Base-by-base conservation (phyloP, 139 green algal genomes). In the Monoraphidium neglectum region DNA sequence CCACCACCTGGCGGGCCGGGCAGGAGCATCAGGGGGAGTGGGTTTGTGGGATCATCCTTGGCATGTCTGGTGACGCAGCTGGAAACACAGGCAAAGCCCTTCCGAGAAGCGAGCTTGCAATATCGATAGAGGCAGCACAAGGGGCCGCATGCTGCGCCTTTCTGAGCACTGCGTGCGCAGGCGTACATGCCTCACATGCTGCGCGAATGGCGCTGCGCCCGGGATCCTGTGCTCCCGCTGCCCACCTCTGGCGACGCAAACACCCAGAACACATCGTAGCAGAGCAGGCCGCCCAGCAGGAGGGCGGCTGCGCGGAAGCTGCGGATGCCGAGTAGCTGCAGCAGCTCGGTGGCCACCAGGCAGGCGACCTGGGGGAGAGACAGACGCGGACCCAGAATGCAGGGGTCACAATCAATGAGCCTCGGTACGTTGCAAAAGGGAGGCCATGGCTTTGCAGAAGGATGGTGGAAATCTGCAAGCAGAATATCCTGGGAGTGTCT, bases 231-330 rank as follows among this genome's bases (percentile, higher is more conserved):
- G n/a, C n/a, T n/a, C n/a, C n/a, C n/a, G n/a, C 70, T 26, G n/a
- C 12, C 23, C 21, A 30, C 18, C 23, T 67, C 21, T 12, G 37
- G 66, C 4, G 81, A 90, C 56, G 81, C 89, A 82, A 96, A 97
- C n/a, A 97, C 92, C 92, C 92, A 96, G 62, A 94, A 93, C 16
- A 97, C 92, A 77, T 99, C 95, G 73, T 98, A 98, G 32, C 83
- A 26, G 63, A 98, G 89, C 56, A 99, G 85, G 0, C 95, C 97
- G 28, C 86, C 28, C 46, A 97, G 89, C 75, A 95, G 83, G 46
- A 93, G 62, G 1, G 78, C 90, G 1, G 90, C 93, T 33, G 89
- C 87, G 0, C 91, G 82, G 83, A 97, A 97, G 75, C 78, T 90
- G 15, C 82, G 84, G 24, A 95, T 68, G 1, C 93, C 93, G 23